Conservation (phyloP, 2,329 filamentous ascomycete species). For the Xylariales sp. region DNA sequence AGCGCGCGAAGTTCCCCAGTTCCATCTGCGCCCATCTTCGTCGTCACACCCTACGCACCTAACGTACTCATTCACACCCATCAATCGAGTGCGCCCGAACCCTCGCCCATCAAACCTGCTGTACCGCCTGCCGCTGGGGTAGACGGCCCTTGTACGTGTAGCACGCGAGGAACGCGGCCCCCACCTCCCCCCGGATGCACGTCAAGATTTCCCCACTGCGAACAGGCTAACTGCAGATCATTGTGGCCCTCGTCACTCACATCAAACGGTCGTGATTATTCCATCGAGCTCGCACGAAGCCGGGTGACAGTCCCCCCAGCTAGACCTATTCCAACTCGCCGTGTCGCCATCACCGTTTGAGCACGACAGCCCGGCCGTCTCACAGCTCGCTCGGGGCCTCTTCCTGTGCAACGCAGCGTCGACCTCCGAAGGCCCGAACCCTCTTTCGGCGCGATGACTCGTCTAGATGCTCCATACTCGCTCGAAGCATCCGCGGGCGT, state of each 20-base stretch:
- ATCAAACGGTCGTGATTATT: slow-evolving; percentile 32
- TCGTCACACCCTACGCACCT: background rate
- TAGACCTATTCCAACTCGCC: slow-evolving; percentile 19
- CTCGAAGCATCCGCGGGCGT: background rate
- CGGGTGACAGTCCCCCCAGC: slow-evolving; percentile 11
- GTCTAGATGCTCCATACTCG: background rate
- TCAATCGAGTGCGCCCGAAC: background rate
- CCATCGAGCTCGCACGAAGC: slow-evolving; percentile 18
- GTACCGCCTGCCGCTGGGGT: background rate
- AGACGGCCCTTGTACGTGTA: slow-evolving; percentile 4
- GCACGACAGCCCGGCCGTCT: slow-evolving; percentile 1
- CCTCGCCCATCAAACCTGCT: slow-evolving; percentile 5
- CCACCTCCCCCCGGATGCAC: slow-evolving; percentile 28
- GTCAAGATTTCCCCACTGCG: slow-evolving; percentile 35
- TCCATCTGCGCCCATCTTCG: background rate
- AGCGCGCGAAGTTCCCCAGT: background rate
- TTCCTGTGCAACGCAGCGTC: slow-evolving; percentile 1
- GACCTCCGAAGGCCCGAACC: background rate
- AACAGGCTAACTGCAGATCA: slow-evolving; percentile 35
- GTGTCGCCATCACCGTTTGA: slow-evolving; percentile 11
- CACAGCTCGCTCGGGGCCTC: slow-evolving; percentile 15
- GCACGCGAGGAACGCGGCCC: slow-evolving; percentile 13
- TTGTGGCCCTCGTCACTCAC: slow-evolving; percentile 20
- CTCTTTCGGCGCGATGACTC: background rate
- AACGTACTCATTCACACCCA: background rate